Evolutionary conservation across 73 alveolate genomes (phyloP).

Genomic region (Tetrahymena borealis): DNA sequence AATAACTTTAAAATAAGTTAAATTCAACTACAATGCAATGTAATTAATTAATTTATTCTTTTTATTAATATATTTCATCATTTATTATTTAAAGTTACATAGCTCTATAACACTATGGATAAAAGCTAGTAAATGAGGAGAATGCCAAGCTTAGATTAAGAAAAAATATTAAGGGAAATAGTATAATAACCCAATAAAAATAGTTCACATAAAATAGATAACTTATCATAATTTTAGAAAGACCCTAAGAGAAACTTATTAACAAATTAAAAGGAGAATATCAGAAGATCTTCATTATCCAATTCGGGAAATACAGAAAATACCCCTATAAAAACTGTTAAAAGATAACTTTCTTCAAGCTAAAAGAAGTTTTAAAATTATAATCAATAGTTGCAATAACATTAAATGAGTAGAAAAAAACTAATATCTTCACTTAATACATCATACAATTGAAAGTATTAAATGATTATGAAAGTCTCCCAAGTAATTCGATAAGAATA

Average conservation of each 20-base stretch:
- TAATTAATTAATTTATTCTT: neutral
- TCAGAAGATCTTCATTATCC: neutral
- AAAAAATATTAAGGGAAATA: neutral
- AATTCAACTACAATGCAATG: neutral
- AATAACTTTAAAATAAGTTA: neutral
- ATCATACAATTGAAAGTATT: neutral
- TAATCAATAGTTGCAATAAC: neutral
- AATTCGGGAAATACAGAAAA: neutral
- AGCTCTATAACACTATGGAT: neutral
- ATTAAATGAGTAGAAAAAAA: neutral
- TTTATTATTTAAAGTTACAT: no score
- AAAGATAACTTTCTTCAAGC: neutral
- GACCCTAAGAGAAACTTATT: neutral
- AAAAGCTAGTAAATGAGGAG: neutral
- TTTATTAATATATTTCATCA: no score
- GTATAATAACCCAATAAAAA: neutral
- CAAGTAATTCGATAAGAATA: no score
- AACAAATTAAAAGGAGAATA: neutral
- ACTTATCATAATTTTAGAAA: neutral
- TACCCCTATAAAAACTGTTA: neutral
- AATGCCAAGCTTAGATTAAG: neutral
- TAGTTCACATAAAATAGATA: neutral
- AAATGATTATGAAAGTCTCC: no score
- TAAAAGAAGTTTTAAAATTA: neutral
- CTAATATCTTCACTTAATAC: neutral